Evolutionary conservation across 1,139 yeast genomes (phyloP).

Genomic region (Kurtzmaniella quercitrusa): DNA sequence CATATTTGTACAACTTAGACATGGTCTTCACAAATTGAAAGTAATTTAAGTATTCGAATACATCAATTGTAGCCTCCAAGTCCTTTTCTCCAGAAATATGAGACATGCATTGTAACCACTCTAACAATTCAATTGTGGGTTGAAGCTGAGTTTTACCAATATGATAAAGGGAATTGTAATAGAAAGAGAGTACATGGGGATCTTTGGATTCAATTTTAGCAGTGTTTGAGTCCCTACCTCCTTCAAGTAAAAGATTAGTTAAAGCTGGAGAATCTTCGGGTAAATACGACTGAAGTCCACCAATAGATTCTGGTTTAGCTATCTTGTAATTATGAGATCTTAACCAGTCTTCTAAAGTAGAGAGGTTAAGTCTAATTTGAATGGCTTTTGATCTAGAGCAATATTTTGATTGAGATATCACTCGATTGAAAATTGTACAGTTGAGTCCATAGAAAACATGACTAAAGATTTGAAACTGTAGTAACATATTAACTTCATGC

Average conservation of each 20-base stretch:
- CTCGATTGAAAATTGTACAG: conserved; percentile 65
- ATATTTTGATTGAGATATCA: conserved; percentile 61
- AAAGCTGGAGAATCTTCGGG: conserved; percentile 26
- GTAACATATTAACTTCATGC: conserved; percentile 72
- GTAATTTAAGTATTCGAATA: conserved; percentile 60
- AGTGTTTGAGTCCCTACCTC: conserved; percentile 17
- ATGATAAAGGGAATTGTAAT: conserved; percentile 51
- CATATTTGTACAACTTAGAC: conserved; percentile 72
- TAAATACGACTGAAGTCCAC: conserved; percentile 23
- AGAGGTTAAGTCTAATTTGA: conserved; percentile 81
- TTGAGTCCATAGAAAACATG: conserved; percentile 79
- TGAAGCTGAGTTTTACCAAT: conserved; percentile 65
- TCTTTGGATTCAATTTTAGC: conserved; percentile 12
- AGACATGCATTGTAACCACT: conserved; percentile 87
- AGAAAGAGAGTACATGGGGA: conserved; percentile 39
- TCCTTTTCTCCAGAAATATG: conserved; percentile 51
- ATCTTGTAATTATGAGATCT: conserved; percentile 69
- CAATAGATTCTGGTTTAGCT: conserved; percentile 36
- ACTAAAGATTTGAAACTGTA: conserved; percentile 72
- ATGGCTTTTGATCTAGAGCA: conserved; percentile 81
- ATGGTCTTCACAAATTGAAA: conserved; percentile 66
- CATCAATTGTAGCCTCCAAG: conserved; percentile 53
- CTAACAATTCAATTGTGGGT: conserved; percentile 76
- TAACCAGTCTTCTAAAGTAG: conserved; percentile 91
- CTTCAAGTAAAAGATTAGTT: conserved; percentile 17